phyloP scores from a whole-genome alignment of 345 rosid species.

The Ceriops tagal region DNA sequence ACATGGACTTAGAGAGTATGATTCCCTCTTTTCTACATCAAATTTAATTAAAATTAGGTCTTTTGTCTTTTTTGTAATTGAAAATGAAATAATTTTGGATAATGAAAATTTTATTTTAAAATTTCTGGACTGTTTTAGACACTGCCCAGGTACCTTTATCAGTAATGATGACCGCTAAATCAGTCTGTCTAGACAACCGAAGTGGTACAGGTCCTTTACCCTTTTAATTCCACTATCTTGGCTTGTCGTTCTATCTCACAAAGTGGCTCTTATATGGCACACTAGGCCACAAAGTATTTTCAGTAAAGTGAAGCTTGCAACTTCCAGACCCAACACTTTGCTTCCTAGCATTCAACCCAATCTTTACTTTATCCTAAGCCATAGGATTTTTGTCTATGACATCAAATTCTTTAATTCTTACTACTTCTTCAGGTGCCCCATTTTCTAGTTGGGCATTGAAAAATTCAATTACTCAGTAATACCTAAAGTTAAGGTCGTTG shows the following conservation, averaged over 20 bases:
- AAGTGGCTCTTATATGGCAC: not conserved
- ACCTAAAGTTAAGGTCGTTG: not conserved
- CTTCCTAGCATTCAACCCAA: not conserved
- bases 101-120: not conserved
- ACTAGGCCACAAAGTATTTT: not conserved
- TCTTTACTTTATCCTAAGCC: not conserved
- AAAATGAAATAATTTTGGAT: not conserved
- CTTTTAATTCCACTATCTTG: too few species aligned
- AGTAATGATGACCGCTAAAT: too few species aligned
- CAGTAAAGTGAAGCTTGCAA: not conserved
- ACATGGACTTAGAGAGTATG: conserved; percentile 81
- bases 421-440: not conserved
- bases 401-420: not conserved
- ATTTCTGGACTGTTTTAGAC: too few species aligned
- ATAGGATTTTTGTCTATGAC: not conserved
- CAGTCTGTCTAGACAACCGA: too few species aligned
- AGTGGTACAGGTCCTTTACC: too few species aligned
- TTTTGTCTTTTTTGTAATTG: not conserved
- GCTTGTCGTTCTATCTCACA: too few species aligned
- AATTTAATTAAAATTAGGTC: not conserved
- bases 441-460: too few species aligned
- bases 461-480: not conserved
- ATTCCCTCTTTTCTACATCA: conserved; percentile 10
- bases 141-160: too few species aligned
- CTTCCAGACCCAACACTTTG: not conserved